A percentile compares a stretch with the other conserved stretches of the same genome.
These are phyloP conservation scores for Aspergillus phoenicis DNA, from an alignment of 2,329 filamentous ascomycete species.

Conservation along the genomic window DNA sequence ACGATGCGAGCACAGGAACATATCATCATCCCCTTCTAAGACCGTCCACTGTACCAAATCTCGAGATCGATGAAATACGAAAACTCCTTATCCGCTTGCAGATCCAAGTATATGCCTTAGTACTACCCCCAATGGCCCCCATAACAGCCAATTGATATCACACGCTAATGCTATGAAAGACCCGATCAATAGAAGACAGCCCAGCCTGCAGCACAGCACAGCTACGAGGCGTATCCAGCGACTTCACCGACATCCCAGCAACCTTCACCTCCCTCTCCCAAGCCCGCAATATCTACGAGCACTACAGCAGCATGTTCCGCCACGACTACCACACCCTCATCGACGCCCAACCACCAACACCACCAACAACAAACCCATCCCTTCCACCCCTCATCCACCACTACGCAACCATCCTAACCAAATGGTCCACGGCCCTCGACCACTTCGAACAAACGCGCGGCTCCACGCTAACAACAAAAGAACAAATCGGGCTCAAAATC, in stretches of 20 bases:
- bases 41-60: constrained; percentile 12
- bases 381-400: not conserved
- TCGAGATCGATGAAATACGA: constrained; percentile 15
- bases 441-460: constrained; percentile 8
- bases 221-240: not conserved
- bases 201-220: not conserved
- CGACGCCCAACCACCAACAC: not conserved
- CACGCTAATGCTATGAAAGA: not conserved
- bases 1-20: constrained; percentile 8
- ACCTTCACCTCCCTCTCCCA: constrained; percentile 10
- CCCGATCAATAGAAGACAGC: not conserved
- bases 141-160: no score
- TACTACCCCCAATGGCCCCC: not conserved
- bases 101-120: constrained; percentile 10
- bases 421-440: constrained; percentile 5
- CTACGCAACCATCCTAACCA: not conserved
- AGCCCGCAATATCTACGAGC: constrained; percentile 12
- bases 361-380: not conserved
- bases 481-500: constrained; percentile 11
- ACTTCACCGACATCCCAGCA: not conserved
- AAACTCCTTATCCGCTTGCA: constrained; percentile 13
- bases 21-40: constrained; percentile 16
- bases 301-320: not conserved
- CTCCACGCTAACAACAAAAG: not conserved
- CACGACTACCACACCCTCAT: not conserved